Evolutionary conservation across 805 yeast species (phyloP).

Genomic region (Spathaspora girioi): DNA sequence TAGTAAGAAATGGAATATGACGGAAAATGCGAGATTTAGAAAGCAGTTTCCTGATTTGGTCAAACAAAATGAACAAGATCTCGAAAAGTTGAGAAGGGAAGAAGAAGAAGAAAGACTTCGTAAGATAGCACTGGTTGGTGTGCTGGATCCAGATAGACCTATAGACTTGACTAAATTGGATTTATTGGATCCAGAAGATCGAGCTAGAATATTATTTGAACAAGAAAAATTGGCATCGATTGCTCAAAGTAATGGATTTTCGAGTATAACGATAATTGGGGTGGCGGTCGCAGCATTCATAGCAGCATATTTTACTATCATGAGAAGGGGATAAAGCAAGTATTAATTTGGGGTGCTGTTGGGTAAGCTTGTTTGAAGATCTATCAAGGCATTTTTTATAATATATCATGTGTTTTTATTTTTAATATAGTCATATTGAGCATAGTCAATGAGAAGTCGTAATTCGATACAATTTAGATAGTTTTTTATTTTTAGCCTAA

Average conservation of each 20-base stretch:
- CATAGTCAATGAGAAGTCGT: too few species aligned
- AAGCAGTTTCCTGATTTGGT: constrained; percentile 69
- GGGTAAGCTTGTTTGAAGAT: too few species aligned
- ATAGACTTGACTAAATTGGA: constrained; percentile 30
- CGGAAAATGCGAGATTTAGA: constrained; percentile 53
- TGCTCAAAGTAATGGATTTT: constrained; percentile 1
- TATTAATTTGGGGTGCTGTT: too few species aligned
- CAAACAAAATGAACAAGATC: constrained; percentile 35
- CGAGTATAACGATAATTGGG: constrained; percentile 21
- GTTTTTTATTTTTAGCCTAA: neutral
- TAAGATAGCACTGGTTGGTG: constrained; percentile 6
- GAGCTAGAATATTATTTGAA: constrained; percentile 38
- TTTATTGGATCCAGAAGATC: constrained; percentile 63
- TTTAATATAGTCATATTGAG: too few species aligned
- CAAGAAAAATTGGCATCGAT: constrained; percentile 1
- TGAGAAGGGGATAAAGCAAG: constrained; percentile 10
- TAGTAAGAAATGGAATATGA: constrained; percentile 58
- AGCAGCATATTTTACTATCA: constrained; percentile 23
- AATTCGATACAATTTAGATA: too few species aligned
- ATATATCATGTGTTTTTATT: too few species aligned
- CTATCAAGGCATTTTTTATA: too few species aligned
- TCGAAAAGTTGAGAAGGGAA: constrained; percentile 13
- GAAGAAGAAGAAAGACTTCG: constrained; percentile 12
- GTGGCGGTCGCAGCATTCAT: constrained; percentile 29
- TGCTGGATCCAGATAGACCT: constrained; percentile 13